Percentiles rank a stretch among this genome's conserved stretches.
Conservation (phyloP, 495 filamentous ascomycete genomes). For the Cudoniella acicularis region DNA sequence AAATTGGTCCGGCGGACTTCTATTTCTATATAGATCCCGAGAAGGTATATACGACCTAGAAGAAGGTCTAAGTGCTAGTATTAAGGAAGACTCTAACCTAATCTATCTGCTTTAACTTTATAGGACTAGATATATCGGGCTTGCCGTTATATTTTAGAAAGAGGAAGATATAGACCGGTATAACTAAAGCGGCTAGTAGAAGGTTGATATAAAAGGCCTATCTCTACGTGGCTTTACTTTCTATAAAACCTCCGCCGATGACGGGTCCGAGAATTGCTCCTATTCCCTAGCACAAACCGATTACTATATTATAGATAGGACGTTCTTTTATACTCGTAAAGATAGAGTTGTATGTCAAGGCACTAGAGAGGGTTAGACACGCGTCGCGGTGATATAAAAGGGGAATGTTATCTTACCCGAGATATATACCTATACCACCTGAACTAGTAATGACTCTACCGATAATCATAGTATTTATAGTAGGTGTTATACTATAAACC, state of each 20-base stretch:
- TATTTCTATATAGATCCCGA: too few species aligned
- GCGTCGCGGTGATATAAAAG: not conserved
- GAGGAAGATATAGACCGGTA: too few species aligned
- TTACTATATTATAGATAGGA: conserved; percentile 37
- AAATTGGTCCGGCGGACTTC: too few species aligned
- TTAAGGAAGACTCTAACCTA: too few species aligned
- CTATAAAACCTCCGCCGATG: conserved; percentile 38
- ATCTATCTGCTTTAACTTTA: conserved; percentile 9
- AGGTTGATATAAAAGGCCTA: conserved; percentile 27
- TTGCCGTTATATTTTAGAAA: conserved; percentile 4
- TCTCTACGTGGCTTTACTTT: conserved; percentile 35
- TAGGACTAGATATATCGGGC: not conserved
- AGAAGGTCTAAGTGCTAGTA: too few species aligned
- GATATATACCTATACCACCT: conserved; percentile 49
- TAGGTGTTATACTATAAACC: conserved; percentile 50
- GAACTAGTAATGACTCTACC: conserved; percentile 39
- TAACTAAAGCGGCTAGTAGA: not conserved
- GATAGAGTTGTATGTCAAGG: too few species aligned
- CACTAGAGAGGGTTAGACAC: conserved; percentile 28
- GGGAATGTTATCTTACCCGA: conserved; percentile 39
- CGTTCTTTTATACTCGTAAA: conserved; percentile 40
- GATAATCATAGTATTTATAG: conserved; percentile 49
- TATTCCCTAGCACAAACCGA: conserved; percentile 41
- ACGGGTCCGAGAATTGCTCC: too few species aligned
- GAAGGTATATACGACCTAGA: too few species aligned